Percentiles rank a stretch among this genome's conserved stretches.
Conservation (phyloP, 2,329 filamentous ascomycete species). For the Aspergillus clavatus region DNA sequence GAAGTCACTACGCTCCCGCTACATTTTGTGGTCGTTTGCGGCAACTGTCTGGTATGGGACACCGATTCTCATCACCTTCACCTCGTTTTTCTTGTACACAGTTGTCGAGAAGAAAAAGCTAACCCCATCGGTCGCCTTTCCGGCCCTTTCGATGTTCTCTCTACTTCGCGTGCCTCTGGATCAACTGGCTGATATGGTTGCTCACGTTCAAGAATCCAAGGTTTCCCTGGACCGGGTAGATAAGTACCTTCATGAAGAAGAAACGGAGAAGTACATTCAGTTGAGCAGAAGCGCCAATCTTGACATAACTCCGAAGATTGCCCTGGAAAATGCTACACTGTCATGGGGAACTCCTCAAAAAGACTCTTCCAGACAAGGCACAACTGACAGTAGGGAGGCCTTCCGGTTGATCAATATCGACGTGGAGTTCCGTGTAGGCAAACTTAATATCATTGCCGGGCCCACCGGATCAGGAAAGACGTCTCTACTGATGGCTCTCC, state of each 20-base stretch:
- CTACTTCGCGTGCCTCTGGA: constrained; percentile 89
- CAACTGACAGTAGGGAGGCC: constrained; percentile 63
- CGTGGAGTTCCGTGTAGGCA: constrained; percentile 75
- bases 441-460: constrained; percentile 88
- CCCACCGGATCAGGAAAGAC: constrained; percentile 95
- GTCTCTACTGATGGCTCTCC: constrained; percentile 87
- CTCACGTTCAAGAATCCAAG: constrained; percentile 94
- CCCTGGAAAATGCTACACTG: constrained; percentile 78
- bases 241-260: constrained; percentile 85
- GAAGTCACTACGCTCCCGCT: constrained; percentile 70
- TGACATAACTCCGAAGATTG: constrained; percentile 68
- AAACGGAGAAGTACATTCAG: constrained; percentile 92
- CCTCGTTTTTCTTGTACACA: constrained; percentile 92
- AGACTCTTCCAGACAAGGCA: constrained; percentile 40
- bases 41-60: constrained; percentile 96
- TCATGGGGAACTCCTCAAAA: constrained; percentile 69
- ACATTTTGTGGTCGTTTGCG: constrained; percentile 85
- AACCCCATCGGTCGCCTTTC: constrained; percentile 90
- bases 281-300: constrained; percentile 68
- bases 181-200: constrained; percentile 96
- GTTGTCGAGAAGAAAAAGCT: constrained; percentile 82
- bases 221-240: constrained; percentile 96
- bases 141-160: constrained; percentile 91
- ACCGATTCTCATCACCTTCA: constrained; percentile 90
- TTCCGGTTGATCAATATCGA: constrained; percentile 81